These are phyloP conservation scores for Citrus cavaleriei DNA, from an alignment of 345 rosid genomes.

Conservation along the genomic window DNA sequence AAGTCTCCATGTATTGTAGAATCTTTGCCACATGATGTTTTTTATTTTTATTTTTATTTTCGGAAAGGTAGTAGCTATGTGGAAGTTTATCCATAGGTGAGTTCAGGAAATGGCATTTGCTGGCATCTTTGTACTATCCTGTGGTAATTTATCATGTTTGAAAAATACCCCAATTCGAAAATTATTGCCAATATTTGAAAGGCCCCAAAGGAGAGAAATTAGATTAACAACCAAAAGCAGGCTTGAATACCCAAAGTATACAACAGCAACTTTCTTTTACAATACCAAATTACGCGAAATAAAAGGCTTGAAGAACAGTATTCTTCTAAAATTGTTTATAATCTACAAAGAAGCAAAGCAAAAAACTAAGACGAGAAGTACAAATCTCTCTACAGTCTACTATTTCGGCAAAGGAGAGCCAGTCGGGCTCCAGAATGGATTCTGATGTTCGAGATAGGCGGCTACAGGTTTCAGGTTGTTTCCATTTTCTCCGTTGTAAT, in stretches of 20 bases:
- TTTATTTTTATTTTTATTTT: too few species aligned
- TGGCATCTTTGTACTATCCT: background rate
- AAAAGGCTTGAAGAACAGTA: slow-evolving; percentile 23
- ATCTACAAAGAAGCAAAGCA: background rate
- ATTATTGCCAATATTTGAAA: background rate
- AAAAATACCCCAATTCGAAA: too few species aligned
- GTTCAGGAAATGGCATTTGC: slow-evolving; percentile 3
- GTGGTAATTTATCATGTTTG: background rate
- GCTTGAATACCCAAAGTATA: background rate
- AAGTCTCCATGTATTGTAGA: background rate
- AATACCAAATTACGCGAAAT: background rate
- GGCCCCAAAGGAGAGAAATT: background rate
- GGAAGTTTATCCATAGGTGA: background rate
- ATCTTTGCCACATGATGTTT: background rate
- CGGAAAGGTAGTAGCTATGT: background rate
- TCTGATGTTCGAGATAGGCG: slow-evolving; percentile 19
- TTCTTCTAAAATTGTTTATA: slow-evolving; percentile 12
- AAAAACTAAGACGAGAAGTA: background rate
- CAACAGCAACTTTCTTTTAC: background rate
- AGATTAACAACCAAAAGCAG: background rate
- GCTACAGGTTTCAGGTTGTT: slow-evolving; percentile 18
- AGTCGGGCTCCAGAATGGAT: slow-evolving; percentile 25
- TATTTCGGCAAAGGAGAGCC: slow-evolving; percentile 13
- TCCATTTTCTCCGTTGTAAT: slow-evolving; percentile 5
- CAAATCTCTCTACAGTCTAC: background rate